Conservation (phyloP, 176 grass and related monocot genomes). For the Paspalum notatum region DNA sequence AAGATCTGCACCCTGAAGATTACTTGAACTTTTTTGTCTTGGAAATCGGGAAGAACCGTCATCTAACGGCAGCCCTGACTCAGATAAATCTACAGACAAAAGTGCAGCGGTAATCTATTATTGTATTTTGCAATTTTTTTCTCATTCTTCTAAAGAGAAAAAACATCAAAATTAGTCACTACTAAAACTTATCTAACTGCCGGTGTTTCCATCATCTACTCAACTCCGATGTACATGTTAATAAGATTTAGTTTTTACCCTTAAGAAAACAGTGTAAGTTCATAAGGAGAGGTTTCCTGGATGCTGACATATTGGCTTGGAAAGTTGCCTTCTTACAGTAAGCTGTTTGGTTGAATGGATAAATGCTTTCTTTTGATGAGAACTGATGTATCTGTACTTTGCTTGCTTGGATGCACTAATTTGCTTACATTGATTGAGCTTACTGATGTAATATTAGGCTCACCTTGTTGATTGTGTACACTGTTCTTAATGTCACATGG, state of each 20-base stretch:
- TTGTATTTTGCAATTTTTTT: background rate
- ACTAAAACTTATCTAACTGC: background rate
- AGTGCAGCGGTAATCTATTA: constrained; percentile 66
- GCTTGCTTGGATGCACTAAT: background rate
- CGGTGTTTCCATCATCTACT: background rate
- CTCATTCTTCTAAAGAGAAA: constrained; percentile 34
- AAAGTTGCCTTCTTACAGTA: constrained; percentile 6
- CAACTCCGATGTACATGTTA: background rate
- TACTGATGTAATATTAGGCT: constrained; percentile 1
- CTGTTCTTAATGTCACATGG: background rate
- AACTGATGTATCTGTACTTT: background rate
- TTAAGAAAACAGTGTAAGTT: background rate
- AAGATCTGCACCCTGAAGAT: constrained; percentile 68
- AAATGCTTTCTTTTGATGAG: background rate
- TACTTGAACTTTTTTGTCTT: constrained; percentile 97
- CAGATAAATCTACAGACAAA: constrained; percentile 65
- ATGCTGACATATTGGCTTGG: background rate
- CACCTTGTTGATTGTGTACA: background rate
- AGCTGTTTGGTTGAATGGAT: background rate
- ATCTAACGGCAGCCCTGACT: constrained; percentile 37
- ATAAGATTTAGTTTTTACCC: background rate
- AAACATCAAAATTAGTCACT: background rate
- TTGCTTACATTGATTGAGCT: background rate
- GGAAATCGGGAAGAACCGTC: constrained; percentile 75
- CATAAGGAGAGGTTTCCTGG: constrained; percentile 2